Evolutionary conservation across 2,329 filamentous ascomycete species (phyloP).

Genomic region (Nemania diffusa): DNA sequence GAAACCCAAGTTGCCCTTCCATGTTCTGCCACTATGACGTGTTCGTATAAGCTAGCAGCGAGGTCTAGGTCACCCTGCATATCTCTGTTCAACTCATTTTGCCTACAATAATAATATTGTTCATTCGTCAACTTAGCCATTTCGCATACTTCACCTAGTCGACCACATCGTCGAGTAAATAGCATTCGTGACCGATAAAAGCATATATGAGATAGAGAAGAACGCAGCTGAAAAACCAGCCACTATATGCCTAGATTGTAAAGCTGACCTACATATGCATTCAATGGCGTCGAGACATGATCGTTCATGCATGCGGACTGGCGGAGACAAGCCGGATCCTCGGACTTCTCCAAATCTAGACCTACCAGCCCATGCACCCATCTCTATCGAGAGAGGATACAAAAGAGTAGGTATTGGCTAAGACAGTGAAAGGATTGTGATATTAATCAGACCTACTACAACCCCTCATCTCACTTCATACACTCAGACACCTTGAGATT

Average conservation of each 20-base stretch:
- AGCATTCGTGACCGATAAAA: background rate
- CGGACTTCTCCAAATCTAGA: slow-evolving; percentile 13
- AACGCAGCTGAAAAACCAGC: background rate
- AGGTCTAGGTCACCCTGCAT: too few relatives aligned
- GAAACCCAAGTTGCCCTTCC: too few relatives aligned
- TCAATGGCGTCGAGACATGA: background rate
- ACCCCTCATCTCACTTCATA: background rate
- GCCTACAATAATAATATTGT: background rate
- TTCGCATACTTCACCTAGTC: too few relatives aligned
- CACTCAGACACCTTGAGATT: background rate
- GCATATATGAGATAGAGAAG: background rate
- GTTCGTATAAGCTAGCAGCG: too few relatives aligned
- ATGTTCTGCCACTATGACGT: too few relatives aligned
- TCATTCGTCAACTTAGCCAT: background rate
- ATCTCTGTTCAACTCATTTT: too few relatives aligned
- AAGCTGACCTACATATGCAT: too few relatives aligned
- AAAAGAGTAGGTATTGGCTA: too few relatives aligned
- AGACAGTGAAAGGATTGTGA: background rate
- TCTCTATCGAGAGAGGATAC: background rate
- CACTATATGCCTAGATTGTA: too few relatives aligned
- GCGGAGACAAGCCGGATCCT: background rate
- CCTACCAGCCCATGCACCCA: background rate
- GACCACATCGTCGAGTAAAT: background rate
- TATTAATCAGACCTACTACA: background rate
- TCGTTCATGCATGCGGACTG: background rate